phyloP scores from a whole-genome alignment of 371 early-diverging fungal genomes.

The Spiromyces aspiralis region DNA sequence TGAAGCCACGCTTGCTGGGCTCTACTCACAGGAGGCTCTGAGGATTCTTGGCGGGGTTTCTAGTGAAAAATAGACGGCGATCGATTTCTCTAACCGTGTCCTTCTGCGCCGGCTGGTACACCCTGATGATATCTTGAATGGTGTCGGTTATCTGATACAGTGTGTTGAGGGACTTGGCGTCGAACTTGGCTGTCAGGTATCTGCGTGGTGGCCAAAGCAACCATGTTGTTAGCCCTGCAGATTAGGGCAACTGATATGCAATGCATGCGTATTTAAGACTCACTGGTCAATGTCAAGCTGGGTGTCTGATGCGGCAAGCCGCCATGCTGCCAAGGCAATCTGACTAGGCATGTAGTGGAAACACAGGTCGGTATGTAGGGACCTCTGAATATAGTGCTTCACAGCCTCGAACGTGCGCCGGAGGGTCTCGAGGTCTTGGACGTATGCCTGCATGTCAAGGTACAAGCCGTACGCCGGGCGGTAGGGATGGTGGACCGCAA shows the following conservation, averaged over 20 bases:
- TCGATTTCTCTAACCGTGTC: slow-evolving; percentile 42
- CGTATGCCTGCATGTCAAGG: slow-evolving; percentile 24
- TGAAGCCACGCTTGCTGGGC: too few species aligned
- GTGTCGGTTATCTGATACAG: slow-evolving; percentile 28
- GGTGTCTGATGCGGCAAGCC: slow-evolving; percentile 42
- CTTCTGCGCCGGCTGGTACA: slow-evolving; percentile 19
- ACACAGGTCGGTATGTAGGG: slow-evolving; percentile 55
- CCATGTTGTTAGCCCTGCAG: too few species aligned
- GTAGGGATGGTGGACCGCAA: slow-evolving; percentile 66
- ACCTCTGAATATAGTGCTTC: slow-evolving; percentile 32
- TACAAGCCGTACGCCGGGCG: slow-evolving; percentile 68
- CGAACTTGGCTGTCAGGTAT: slow-evolving; percentile 23
- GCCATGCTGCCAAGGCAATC: slow-evolving; percentile 61
- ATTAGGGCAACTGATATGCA: too few species aligned
- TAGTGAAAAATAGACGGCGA: slow-evolving; percentile 38
- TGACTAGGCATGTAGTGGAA: slow-evolving; percentile 72
- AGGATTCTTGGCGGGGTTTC: slow-evolving; percentile 55
- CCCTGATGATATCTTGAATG: slow-evolving; percentile 28
- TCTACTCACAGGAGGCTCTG: slow-evolving; percentile 41
- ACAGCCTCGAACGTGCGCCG: slow-evolving; percentile 41
- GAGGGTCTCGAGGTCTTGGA: slow-evolving; percentile 32
- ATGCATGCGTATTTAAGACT: too few species aligned
- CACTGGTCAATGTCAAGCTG: slow-evolving; percentile 30
- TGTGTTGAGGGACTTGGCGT: slow-evolving; percentile 19
- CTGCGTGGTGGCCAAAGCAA: too few species aligned